These are phyloP conservation scores for Neofusicoccum kwambonambiense DNA, from an alignment of 2,329 filamentous ascomycete species.

Conservation along the genomic window DNA sequence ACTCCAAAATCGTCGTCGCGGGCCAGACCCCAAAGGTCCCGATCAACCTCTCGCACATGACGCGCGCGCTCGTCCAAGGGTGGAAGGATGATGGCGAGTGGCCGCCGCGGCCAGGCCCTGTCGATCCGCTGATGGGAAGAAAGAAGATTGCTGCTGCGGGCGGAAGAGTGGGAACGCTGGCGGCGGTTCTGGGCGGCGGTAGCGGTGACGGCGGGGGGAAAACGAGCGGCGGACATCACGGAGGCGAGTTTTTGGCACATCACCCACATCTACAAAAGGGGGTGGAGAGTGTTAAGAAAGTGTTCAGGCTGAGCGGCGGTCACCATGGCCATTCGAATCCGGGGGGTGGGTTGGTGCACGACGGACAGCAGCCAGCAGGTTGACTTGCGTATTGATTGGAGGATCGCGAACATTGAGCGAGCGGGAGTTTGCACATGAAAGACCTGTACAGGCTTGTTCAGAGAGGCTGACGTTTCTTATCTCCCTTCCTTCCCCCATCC, in stretches of 20 bases:
- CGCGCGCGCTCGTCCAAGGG: slow-evolving; percentile 76
- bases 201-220: background rate
- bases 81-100: slow-evolving; percentile 95
- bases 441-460: no score
- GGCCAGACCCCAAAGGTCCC: slow-evolving; percentile 80
- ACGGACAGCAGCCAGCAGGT: background rate
- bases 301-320: slow-evolving; percentile 39
- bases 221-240: slow-evolving; percentile 20
- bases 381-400: background rate
- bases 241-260: slow-evolving; percentile 30
- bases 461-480: no score
- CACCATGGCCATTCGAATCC: background rate
- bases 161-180: slow-evolving; percentile 1
- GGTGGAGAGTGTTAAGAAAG: slow-evolving; percentile 46
- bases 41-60: slow-evolving; percentile 81
- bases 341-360: background rate
- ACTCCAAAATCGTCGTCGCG: slow-evolving; percentile 83
- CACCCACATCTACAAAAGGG: slow-evolving; percentile 44
- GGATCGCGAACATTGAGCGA: no score
- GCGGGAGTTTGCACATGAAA: no score
- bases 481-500: no score
- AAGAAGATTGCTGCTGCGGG: slow-evolving; percentile 27
- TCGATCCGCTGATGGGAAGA: slow-evolving; percentile 46
- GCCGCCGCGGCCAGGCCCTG: slow-evolving; percentile 65
- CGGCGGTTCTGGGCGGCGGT: slow-evolving; percentile 17